Conservation (phyloP, 169 alveolate species). For the Perkinsus olseni region DNA sequence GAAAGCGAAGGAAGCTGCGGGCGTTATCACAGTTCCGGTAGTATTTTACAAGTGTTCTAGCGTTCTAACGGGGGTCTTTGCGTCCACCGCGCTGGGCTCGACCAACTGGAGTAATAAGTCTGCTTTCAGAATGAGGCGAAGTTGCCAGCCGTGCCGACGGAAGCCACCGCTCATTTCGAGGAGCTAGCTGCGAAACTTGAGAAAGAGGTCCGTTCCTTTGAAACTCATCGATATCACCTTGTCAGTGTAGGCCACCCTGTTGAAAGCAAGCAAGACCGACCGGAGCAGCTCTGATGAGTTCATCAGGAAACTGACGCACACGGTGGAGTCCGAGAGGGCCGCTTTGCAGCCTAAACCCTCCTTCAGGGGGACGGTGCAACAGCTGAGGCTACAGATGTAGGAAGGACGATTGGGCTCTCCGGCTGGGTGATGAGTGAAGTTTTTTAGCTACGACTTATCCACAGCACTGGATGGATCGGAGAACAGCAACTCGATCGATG, state of each 20-base stretch:
- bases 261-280: not conserved
- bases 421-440: not conserved
- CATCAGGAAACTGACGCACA: not conserved
- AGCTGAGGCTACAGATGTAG: not conserved
- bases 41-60: not conserved
- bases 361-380: not conserved
- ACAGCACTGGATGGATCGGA: not conserved
- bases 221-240: not conserved
- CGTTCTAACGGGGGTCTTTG: not conserved
- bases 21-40: not conserved
- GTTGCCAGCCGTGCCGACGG: not conserved
- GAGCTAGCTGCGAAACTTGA: not conserved
- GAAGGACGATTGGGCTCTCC: not conserved
- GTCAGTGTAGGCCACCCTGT: not conserved
- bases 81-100: not conserved
- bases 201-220: not conserved
- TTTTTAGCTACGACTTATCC: not conserved
- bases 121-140: not conserved
- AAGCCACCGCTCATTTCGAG: not conserved
- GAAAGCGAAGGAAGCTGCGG: not conserved
- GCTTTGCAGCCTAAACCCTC: not conserved
- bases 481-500: not conserved
- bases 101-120: too few species aligned
- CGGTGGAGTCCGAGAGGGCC: not conserved
- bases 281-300: not conserved